These are phyloP conservation scores for Lathyrus aphaca DNA, from an alignment of 306 rosid species.

Conservation along the genomic window DNA sequence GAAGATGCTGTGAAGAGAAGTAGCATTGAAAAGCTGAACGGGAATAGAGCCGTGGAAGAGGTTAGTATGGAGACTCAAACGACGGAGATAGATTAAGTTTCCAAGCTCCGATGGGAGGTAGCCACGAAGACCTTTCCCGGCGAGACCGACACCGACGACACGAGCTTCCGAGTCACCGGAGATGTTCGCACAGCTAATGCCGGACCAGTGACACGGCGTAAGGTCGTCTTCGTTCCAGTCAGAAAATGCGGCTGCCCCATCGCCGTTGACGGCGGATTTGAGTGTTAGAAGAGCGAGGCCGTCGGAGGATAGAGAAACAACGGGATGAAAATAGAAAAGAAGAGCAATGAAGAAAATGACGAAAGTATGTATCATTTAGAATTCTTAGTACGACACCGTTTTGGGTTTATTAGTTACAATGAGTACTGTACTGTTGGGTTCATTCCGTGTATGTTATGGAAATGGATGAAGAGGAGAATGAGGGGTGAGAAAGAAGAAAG, in stretches of 20 bases:
- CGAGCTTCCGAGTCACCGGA: constrained; percentile 65
- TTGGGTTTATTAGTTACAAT: background rate
- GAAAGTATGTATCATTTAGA: constrained; percentile 38
- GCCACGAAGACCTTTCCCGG: constrained; percentile 81
- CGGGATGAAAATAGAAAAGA: constrained; percentile 22
- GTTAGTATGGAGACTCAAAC: constrained; percentile 79
- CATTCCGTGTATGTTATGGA: background rate
- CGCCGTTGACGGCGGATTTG: constrained; percentile 78
- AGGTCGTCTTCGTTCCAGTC: constrained; percentile 78
- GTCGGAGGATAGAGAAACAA: constrained; percentile 68
- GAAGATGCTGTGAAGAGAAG: constrained; percentile 76
- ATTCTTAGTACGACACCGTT: constrained; percentile 23
- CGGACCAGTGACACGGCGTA: constrained; percentile 83
- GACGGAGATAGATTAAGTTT: constrained; percentile 71
- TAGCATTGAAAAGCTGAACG: constrained; percentile 82
- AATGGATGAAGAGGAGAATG: background rate
- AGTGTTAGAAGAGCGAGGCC: constrained; percentile 92
- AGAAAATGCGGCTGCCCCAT: constrained; percentile 52
- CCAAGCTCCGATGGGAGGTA: constrained; percentile 96
- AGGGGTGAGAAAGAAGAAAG: background rate
- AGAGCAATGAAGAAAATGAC: background rate
- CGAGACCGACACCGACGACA: constrained; percentile 71
- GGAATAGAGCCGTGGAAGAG: constrained; percentile 78
- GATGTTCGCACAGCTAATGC: constrained; percentile 78
- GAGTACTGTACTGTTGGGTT: constrained; percentile 14